Percentiles rank a stretch among this genome's conserved stretches.
phyloP scores from a whole-genome alignment of 257 asterid species.

The Jacaranda copaia region DNA sequence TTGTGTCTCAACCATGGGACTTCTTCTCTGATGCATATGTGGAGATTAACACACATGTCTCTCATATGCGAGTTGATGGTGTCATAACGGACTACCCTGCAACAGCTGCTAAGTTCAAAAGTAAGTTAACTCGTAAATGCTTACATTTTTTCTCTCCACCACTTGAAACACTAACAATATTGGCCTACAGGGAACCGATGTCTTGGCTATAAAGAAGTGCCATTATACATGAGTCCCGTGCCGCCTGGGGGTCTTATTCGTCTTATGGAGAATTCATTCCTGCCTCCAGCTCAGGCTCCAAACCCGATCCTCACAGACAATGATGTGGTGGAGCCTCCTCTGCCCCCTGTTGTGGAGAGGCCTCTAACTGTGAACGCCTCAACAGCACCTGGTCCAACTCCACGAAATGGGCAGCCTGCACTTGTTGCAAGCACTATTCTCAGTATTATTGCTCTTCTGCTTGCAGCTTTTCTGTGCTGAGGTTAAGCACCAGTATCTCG shows the following conservation, averaged over 20 bases:
- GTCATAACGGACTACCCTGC: constrained; percentile 68
- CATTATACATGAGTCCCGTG: constrained; percentile 58
- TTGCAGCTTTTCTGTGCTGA: constrained; percentile 46
- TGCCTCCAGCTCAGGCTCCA: constrained; percentile 74
- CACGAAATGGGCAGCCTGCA: constrained; percentile 56
- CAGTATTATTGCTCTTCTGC: constrained; percentile 46
- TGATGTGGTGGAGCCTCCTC: constrained; percentile 65
- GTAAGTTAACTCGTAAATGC: constrained; percentile 49
- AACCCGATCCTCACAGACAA: constrained; percentile 51
- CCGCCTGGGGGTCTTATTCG: constrained; percentile 58
- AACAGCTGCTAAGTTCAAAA: constrained; percentile 67
- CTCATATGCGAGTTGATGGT: constrained; percentile 46
- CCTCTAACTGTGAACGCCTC: constrained; percentile 37
- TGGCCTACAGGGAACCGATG: constrained; percentile 66
- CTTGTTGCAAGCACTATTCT: constrained; percentile 48
- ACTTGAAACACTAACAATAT: constrained; percentile 20
- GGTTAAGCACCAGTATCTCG: constrained; percentile 6
- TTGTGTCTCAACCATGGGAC: constrained; percentile 81
- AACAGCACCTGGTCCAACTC: constrained; percentile 47
- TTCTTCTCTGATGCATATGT: constrained; percentile 69
- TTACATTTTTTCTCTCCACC: not conserved
- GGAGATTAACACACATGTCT: constrained; percentile 54
- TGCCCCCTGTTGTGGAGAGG: constrained; percentile 55
- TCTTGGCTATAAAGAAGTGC: constrained; percentile 50
- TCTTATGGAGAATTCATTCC: constrained; percentile 23